phyloP scores from a whole-genome alignment of 306 rosid species.

The Luffa acutangula region DNA sequence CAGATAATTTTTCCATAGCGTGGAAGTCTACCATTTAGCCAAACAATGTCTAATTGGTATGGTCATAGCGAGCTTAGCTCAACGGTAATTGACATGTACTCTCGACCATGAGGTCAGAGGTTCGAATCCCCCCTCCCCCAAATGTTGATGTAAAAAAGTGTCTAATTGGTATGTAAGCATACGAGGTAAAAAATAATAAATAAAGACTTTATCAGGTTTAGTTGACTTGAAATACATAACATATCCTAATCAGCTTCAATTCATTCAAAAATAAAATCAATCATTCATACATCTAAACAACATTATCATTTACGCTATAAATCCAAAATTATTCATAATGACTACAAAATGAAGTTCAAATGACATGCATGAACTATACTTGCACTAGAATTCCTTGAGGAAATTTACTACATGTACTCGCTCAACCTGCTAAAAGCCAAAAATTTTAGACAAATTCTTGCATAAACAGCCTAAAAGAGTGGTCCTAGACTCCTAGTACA shows the following conservation, averaged over 20 bases:
- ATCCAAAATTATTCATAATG: not conserved
- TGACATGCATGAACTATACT: not conserved
- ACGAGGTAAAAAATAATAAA: no score
- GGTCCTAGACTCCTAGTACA: conserved; percentile 1
- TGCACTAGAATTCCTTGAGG: not conserved
- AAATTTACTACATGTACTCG: not conserved
- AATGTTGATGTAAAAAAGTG: no score
- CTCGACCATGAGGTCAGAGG: no score
- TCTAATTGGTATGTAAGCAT: no score
- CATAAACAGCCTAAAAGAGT: not conserved
- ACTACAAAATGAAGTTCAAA: not conserved
- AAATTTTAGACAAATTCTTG: not conserved
- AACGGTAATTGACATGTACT: no score
- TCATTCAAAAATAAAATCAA: not conserved
- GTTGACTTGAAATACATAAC: not conserved
- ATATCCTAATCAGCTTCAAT: not conserved
- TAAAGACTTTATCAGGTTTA: no score
- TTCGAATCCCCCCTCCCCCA: no score
- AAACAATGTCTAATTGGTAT: no score
- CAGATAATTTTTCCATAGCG: no score
- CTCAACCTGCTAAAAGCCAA: not conserved
- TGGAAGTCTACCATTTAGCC: no score
- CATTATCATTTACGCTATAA: not conserved
- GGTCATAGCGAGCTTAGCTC: no score
- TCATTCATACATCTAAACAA: not conserved